These are phyloP conservation scores for Blumeria hordei DNA, from an alignment of 2,329 filamentous ascomycete genomes.

Conservation along the genomic window DNA sequence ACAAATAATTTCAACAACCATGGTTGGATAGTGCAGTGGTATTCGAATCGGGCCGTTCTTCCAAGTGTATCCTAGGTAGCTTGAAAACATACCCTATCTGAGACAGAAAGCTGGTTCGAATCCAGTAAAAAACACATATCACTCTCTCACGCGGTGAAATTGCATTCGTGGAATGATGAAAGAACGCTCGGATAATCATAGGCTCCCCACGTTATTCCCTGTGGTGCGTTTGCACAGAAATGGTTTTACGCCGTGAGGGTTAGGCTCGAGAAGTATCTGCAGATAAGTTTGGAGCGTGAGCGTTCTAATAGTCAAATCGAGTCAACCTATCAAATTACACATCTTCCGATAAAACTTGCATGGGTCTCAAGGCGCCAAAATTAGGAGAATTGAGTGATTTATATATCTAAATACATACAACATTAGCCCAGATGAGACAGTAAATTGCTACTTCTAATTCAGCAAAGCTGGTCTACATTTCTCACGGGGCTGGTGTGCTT, in stretches of 20 bases:
- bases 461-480: too few relatives aligned
- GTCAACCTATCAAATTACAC: not conserved
- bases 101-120: not conserved
- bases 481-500: too few relatives aligned
- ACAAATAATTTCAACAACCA: too few relatives aligned
- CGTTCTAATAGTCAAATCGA: not conserved
- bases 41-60: too few relatives aligned
- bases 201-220: not conserved
- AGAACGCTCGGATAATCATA: not conserved
- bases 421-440: too few relatives aligned
- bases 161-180: not conserved
- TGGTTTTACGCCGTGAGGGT: not conserved
- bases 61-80: too few relatives aligned
- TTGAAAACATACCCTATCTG: too few relatives aligned
- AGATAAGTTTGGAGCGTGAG: not conserved
- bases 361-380: not conserved
- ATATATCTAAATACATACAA: too few relatives aligned
- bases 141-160: not conserved
- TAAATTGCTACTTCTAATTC: too few relatives aligned
- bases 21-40: too few relatives aligned
- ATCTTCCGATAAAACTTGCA: not conserved
- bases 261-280: not conserved
- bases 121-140: not conserved
- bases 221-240: too few relatives aligned
- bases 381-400: not conserved